Percentiles rank a stretch among this genome's conserved stretches.
Evolutionary conservation across 352 stramenopile genomes (phyloP).

Genomic region (Globisporangium uncinulatum): DNA sequence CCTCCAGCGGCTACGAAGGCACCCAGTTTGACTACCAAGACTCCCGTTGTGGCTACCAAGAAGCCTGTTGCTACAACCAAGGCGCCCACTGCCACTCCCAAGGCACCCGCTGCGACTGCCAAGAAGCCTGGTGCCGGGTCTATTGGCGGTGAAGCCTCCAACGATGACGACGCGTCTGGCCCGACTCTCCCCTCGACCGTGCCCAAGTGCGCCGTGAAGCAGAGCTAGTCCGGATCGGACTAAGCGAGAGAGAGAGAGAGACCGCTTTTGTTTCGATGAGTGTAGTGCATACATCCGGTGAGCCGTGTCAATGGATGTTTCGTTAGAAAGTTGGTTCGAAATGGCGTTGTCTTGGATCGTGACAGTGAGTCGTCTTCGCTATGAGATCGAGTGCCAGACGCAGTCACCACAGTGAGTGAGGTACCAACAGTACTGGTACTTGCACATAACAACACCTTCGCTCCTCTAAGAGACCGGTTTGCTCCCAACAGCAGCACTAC

Average conservation of each 20-base stretch:
- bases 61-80: not conserved
- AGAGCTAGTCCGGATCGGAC: conserved; percentile 6
- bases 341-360: too few species aligned
- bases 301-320: too few species aligned
- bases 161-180: not conserved
- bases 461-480: too few species aligned
- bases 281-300: too few species aligned
- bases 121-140: conserved; percentile 2
- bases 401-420: too few species aligned
- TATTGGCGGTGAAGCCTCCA: conserved; percentile 3
- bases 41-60: not conserved
- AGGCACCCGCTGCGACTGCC: not conserved
- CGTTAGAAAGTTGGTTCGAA: too few species aligned
- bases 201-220: conserved; percentile 12
- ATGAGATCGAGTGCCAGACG: not conserved
- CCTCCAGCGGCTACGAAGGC: not conserved
- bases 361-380: not conserved
- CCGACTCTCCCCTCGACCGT: conserved; percentile 4
- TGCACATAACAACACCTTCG: too few species aligned
- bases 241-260: not conserved
- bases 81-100: not conserved
- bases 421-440: too few species aligned
- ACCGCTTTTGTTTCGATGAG: too few species aligned
- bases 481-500: too few species aligned
- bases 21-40: conserved; percentile 1